These are phyloP conservation scores for Pseudogymnoascus sp. DNA, from an alignment of 2,329 filamentous ascomycete species.

Conservation along the genomic window DNA sequence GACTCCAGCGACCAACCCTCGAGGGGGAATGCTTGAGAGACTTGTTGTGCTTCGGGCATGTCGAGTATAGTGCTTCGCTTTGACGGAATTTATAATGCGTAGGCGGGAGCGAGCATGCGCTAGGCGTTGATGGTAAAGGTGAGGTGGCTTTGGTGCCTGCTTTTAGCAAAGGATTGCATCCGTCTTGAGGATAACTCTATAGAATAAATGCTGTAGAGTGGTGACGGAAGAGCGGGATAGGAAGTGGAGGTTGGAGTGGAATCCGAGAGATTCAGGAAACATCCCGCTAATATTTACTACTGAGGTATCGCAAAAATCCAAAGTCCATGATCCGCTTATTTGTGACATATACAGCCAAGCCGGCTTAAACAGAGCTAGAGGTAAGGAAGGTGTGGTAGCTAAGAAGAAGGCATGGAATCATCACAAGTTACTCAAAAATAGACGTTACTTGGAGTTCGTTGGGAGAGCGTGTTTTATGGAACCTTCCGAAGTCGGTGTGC, in stretches of 20 bases:
- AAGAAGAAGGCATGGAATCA: not conserved
- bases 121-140: not conserved
- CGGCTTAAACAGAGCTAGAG: too few relatives aligned
- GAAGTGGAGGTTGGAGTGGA: slow-evolving; percentile 2
- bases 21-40: slow-evolving; percentile 1
- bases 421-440: slow-evolving; percentile 5
- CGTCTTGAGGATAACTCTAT: slow-evolving; percentile 3
- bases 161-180: not conserved
- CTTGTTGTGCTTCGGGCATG: not conserved
- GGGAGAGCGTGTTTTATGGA: not conserved
- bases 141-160: not conserved
- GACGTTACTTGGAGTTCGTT: not conserved
- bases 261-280: slow-evolving; percentile 3
- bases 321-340: not conserved
- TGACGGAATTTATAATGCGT: not conserved
- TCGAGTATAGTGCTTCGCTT: slow-evolving; percentile 3
- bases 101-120: not conserved
- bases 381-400: not conserved
- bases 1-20: slow-evolving; percentile 4
- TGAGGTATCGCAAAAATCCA: not conserved
- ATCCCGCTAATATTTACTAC: slow-evolving; percentile 2
- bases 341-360: slow-evolving; percentile 5
- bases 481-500: not conserved
- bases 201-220: not conserved
- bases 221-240: not conserved